These are phyloP conservation scores for Eutrema japonicum DNA, from an alignment of 345 rosid genomes.

Conservation along the genomic window DNA sequence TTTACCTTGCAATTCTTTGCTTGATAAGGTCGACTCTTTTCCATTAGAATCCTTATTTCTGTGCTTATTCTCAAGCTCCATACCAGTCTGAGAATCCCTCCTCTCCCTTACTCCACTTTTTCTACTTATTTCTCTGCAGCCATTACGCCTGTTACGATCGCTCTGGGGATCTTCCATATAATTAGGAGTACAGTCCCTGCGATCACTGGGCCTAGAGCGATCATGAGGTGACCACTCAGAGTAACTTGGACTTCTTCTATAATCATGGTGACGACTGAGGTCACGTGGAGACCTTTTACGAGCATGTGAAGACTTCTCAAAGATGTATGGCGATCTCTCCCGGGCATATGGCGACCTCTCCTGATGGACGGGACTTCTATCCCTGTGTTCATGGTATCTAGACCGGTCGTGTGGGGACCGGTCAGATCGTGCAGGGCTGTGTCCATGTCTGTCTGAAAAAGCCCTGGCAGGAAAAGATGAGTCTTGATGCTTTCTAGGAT, in stretches of 20 bases:
- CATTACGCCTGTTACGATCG: conserved; percentile 58
- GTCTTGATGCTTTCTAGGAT: conserved; percentile 76
- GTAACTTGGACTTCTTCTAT: conserved; percentile 81
- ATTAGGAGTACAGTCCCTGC: conserved; percentile 69
- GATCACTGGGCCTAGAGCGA: conserved; percentile 56
- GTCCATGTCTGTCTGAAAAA: conserved; percentile 74
- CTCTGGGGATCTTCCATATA: conserved; percentile 63
- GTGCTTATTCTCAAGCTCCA: conserved; percentile 64
- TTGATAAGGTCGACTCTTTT: conserved; percentile 48
- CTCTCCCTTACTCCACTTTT: conserved; percentile 68
- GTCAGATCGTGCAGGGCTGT: conserved; percentile 75
- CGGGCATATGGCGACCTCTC: conserved; percentile 59
- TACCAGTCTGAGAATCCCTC: conserved; percentile 55
- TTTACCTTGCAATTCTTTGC: conserved; percentile 68
- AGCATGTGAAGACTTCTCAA: conserved; percentile 57
- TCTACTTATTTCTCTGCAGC: conserved; percentile 56
- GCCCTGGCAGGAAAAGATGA: conserved; percentile 66
- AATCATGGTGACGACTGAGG: conserved; percentile 65
- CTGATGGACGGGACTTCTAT: conserved; percentile 64
- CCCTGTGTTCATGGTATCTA: conserved; percentile 68
- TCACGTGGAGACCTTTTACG: conserved; percentile 80
- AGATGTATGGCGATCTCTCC: conserved; percentile 56
- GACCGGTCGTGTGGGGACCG: conserved; percentile 73
- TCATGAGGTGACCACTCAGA: conserved; percentile 69
- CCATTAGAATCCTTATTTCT: conserved; percentile 54